Conservation (phyloP, 257 asterid genomes). For the Jacaranda mimosifolia region DNA sequence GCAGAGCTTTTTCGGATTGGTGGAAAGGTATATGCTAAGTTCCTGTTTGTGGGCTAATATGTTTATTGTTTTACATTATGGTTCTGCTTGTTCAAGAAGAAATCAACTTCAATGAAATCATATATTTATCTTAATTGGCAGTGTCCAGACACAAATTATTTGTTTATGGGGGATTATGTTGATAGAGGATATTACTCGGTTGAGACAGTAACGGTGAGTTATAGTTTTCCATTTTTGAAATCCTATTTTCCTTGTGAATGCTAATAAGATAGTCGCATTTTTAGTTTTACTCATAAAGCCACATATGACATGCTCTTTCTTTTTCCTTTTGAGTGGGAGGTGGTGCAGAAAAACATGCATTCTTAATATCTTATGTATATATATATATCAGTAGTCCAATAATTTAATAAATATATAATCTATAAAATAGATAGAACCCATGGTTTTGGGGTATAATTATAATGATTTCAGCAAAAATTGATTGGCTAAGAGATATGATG, state of each 20-base stretch:
- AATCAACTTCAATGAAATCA: slow-evolving; percentile 13
- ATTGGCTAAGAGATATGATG: not conserved
- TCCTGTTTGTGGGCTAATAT: slow-evolving; percentile 21
- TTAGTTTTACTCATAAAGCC: no score
- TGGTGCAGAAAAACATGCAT: no score
- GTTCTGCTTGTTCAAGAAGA: slow-evolving; percentile 9
- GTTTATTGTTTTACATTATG: slow-evolving; percentile 10
- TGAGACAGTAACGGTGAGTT: slow-evolving; percentile 79
- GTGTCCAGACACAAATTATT: slow-evolving; percentile 87
- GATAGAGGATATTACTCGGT: slow-evolving; percentile 89
- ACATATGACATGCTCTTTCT: no score
- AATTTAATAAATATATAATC: no score
- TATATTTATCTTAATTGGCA: slow-evolving; percentile 44
- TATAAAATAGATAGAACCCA: no score
- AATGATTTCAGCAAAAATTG: no score
- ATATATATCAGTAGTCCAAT: no score
- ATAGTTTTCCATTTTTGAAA: slow-evolving; percentile 6
- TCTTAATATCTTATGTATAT: no score
- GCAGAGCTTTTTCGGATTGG: slow-evolving; percentile 88
- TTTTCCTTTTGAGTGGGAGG: no score
- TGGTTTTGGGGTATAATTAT: no score
- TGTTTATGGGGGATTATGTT: slow-evolving; percentile 93
- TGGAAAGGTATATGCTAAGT: slow-evolving; percentile 61
- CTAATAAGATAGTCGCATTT: not conserved
- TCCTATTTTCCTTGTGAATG: not conserved